phyloP scores from a whole-genome alignment of 2,329 filamentous ascomycete genomes.

The Ascochyta fabae region DNA sequence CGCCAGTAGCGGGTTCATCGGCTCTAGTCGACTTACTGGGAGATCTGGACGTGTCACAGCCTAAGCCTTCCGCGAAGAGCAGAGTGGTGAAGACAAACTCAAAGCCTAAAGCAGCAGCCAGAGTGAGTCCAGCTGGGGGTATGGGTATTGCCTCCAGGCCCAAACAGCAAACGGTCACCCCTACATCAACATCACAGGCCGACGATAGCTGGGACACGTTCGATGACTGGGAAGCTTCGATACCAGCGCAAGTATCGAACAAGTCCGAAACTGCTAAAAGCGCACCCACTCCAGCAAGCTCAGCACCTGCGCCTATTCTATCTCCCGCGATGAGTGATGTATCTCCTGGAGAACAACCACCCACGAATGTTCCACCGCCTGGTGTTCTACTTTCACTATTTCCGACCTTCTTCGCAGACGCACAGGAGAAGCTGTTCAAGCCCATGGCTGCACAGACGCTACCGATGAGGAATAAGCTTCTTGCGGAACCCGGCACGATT shows the following conservation, averaged over 20 bases:
- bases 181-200: slow-evolving; percentile 13
- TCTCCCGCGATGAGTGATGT: slow-evolving; percentile 31
- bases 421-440: slow-evolving; percentile 69
- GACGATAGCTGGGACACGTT: slow-evolving; percentile 57
- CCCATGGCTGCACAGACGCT: slow-evolving; percentile 65
- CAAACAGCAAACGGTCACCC: slow-evolving; percentile 8
- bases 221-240: slow-evolving; percentile 50
- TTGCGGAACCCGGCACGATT: slow-evolving; percentile 67
- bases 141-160: slow-evolving; percentile 24
- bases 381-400: slow-evolving; percentile 81
- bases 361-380: slow-evolving; percentile 88
- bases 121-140: slow-evolving; percentile 14
- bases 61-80: slow-evolving; percentile 14
- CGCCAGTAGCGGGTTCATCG: slow-evolving; percentile 16
- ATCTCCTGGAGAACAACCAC: slow-evolving; percentile 58
- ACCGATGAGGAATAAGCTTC: slow-evolving; percentile 66
- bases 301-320: slow-evolving; percentile 27
- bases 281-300: neutral
- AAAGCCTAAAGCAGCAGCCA: slow-evolving; percentile 6
- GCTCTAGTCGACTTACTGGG: slow-evolving; percentile 37
- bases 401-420: slow-evolving; percentile 71
- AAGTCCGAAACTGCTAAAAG: slow-evolving; percentile 5
- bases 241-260: slow-evolving; percentile 23
- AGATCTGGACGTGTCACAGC: slow-evolving; percentile 33
- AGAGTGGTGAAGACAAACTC: neutral